Base-by-base conservation (phyloP, 495 filamentous ascomycete genomes). In the Lasiosphaeria hispida region DNA sequence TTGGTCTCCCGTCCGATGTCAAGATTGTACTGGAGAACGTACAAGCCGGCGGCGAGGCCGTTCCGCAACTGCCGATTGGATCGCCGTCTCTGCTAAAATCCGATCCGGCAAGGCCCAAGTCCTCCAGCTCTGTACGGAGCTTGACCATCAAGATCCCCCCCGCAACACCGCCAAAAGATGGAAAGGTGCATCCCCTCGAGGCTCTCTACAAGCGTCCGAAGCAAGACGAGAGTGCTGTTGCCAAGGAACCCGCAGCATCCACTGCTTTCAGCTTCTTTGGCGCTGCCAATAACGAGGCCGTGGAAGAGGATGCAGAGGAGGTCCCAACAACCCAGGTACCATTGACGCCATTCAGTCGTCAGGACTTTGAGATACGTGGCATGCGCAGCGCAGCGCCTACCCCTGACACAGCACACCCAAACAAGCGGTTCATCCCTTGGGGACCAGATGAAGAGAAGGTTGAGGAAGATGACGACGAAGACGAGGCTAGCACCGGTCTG, bases 301-400 rank as follows among this genome's bases (percentile, higher is more conserved):
- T 72, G 5, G 81, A 83, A 15, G 79, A 81, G 18, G 75, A 84
- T 38, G 64, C 67, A 14, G 62, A 62, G 11, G 53, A 52, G 4
- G 43, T 19, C 3, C 55, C 62, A 1, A 57, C 41, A 8, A 62
- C 34, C 39, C 69, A 80, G 14, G 80, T 78, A 19, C 91, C 89
- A 3, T 82, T 91, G 60, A 94, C 92, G 0, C 92, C 92, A 0
- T 95, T 85, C 67, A 88, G 87, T 2, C 85, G 86, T 55, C 81
- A 83, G 55, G 91, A 96, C 57, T 77, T 93, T 10, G 87, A 90
- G 63, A 78, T 77, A 53, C 82, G 92, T 38, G 84, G 84, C 14
- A 61, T 88, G 13, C 78, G 92, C 42, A 95, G 91, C 63, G 92
- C 92, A 10, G 94, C 94, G 0, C 94, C 94, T 2, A 97, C 94